These are phyloP conservation scores for Phytophthora pisi DNA, from an alignment of 352 stramenopile genomes.

Conservation along the genomic window DNA sequence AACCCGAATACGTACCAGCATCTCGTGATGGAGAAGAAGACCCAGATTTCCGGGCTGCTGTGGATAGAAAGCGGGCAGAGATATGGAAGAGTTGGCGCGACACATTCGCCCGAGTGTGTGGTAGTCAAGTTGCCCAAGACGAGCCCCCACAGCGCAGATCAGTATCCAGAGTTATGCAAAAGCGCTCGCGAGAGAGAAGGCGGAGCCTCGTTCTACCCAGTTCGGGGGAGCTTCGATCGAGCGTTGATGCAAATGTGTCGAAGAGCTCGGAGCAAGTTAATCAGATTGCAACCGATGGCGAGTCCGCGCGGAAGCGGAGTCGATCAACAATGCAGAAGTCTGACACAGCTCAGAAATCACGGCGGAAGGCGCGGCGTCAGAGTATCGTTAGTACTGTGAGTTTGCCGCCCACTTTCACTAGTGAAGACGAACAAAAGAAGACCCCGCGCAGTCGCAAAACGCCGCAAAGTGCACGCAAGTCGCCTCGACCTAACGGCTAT, in stretches of 20 bases:
- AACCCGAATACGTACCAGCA: conserved; percentile 6
- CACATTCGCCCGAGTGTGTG: conserved; percentile 10
- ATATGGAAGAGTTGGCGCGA: conserved; percentile 35
- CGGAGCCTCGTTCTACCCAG: conserved; percentile 38
- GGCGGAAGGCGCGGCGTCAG: conserved; percentile 43
- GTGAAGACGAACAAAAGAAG: conserved; percentile 6
- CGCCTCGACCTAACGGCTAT: conserved; percentile 18
- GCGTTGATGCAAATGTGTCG: neutral
- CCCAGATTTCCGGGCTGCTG: conserved; percentile 21
- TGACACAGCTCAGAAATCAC: conserved; percentile 16
- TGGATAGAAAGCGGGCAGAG: conserved; percentile 24
- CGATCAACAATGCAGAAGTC: conserved; percentile 4
- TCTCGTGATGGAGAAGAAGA: conserved; percentile 11
- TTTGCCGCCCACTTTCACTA: conserved; percentile 11
- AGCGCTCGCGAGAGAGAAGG: conserved; percentile 36
- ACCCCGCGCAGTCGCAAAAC: conserved; percentile 12
- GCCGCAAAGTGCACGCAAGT: conserved; percentile 17
- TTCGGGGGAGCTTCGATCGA: conserved; percentile 29
- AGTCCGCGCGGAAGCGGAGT: conserved; percentile 14
- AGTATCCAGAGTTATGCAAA: conserved; percentile 8
- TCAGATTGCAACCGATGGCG: neutral
- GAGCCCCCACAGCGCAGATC: neutral
- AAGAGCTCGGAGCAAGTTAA: conserved; percentile 11
- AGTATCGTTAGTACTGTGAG: conserved; percentile 41
- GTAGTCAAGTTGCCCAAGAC: neutral